phyloP scores from a whole-genome alignment of 306 rosid species.

The Quercus cerris region DNA sequence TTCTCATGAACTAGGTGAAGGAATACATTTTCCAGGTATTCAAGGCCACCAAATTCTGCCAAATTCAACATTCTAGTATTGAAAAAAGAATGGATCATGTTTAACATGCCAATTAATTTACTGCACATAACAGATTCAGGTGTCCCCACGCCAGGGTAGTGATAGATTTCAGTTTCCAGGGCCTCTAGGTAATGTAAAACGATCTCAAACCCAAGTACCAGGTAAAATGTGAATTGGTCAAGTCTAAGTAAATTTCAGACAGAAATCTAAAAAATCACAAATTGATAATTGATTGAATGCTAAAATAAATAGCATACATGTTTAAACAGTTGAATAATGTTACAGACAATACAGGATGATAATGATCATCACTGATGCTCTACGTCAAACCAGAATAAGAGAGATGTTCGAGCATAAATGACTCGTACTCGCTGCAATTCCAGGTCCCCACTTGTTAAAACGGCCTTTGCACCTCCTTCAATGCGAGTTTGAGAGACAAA shows the following conservation, averaged over 20 bases:
- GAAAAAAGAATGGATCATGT: neutral
- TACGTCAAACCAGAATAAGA: constrained; percentile 94
- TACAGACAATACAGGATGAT: constrained; percentile 16
- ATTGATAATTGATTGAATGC: neutral
- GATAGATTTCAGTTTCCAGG: neutral
- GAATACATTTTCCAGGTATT: neutral
- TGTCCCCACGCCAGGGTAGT: neutral
- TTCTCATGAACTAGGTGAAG: too few relatives aligned
- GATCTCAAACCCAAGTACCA: neutral
- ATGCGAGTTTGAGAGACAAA: constrained; percentile 93
- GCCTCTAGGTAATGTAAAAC: neutral
- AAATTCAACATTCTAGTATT: neutral
- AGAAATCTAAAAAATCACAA: constrained; percentile 9
- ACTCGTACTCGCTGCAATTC: constrained; percentile 88
- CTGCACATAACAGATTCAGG: neutral
- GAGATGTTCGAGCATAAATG: constrained; percentile 69
- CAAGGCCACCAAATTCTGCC: neutral
- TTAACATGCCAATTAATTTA: neutral
- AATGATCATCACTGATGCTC: constrained; percentile 44
- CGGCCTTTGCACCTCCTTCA: constrained; percentile 94
- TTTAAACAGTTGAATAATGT: constrained; percentile 12
- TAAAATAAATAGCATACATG: constrained; percentile 16
- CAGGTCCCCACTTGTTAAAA: constrained; percentile 72
- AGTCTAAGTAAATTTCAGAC: neutral
- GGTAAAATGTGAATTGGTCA: neutral